Percentiles rank a stretch among this genome's conserved stretches.
These are phyloP conservation scores for Rauvolfia tetraphylla DNA, from an alignment of 257 asterid species.

Conservation along the genomic window DNA sequence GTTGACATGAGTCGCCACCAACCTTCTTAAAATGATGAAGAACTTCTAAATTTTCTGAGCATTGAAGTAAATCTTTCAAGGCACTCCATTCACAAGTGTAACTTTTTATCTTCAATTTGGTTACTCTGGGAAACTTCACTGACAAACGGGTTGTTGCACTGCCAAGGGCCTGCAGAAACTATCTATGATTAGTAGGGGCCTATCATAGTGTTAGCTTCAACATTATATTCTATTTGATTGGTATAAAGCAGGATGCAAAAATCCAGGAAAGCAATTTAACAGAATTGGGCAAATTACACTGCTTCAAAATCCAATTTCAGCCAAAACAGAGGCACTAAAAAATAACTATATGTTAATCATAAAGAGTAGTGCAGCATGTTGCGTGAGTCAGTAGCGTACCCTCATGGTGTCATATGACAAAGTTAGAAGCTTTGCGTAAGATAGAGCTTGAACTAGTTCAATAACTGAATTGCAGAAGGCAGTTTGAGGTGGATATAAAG, in stretches of 20 bases:
- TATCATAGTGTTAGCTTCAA: neutral
- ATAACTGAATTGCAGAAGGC: neutral
- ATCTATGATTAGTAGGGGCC: neutral
- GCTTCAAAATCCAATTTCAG: neutral
- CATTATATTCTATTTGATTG: neutral
- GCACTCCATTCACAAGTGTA: neutral
- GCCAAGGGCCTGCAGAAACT: conserved; percentile 3
- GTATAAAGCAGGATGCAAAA: neutral
- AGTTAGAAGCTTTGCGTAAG: neutral
- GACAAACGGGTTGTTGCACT: neutral
- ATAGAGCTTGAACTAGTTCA: neutral
- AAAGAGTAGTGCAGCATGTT: neutral
- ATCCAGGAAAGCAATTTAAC: neutral
- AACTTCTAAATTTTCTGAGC: neutral
- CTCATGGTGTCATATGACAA: neutral
- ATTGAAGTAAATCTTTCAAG: neutral
- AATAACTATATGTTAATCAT: neutral
- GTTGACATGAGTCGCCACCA: too few relatives aligned
- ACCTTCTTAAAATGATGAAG: neutral
- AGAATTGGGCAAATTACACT: neutral
- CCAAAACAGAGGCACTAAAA: neutral
- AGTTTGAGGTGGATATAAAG: neutral
- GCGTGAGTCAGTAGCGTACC: neutral
- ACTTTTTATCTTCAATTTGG: neutral
- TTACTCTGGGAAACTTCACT: neutral